Percentiles rank a stretch among this genome's conserved stretches.
Evolutionary conservation across 192 early-diverging fungal genomes (phyloP).

Genomic region (Backusella tuberculispora): DNA sequence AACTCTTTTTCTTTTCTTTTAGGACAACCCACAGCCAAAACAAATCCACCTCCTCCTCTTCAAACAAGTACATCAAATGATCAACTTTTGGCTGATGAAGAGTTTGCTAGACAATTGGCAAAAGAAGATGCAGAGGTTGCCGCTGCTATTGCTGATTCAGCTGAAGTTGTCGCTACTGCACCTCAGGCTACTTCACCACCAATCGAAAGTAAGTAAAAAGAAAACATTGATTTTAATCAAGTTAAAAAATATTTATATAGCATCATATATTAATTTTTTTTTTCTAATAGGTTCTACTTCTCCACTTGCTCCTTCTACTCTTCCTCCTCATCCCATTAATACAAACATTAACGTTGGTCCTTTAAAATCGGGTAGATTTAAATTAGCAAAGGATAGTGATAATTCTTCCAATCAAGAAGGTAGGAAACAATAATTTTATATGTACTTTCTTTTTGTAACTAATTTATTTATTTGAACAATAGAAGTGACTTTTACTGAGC

Average conservation of each 20-base stretch:
- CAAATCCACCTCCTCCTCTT: not conserved
- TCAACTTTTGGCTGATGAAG: conserved; percentile 53
- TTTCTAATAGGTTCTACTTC: not conserved
- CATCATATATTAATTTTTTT: not conserved
- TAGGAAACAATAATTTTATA: not conserved
- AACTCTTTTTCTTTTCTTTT: not conserved
- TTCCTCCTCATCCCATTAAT: not conserved
- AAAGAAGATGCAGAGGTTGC: conserved; percentile 14
- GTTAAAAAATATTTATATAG: not conserved
- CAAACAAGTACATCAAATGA: conserved; percentile 44
- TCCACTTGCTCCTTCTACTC: not conserved
- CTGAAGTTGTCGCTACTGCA: not conserved
- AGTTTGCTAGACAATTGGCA: conserved; percentile 55
- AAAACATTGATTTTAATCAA: not conserved
- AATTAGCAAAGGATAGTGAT: not conserved
- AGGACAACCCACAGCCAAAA: conserved; percentile 1
- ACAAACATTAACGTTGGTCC: not conserved
- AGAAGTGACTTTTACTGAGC: not conserved
- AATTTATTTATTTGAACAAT: not conserved
- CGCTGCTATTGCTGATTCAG: not conserved
- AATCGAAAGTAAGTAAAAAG: not conserved
- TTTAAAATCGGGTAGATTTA: not conserved
- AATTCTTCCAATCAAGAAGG: not conserved
- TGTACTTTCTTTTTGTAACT: not conserved
- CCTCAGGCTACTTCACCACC: not conserved